Evolutionary conservation across 192 early-diverging fungal genomes (phyloP), one percentile per base, ranked within the genome.

Genomic region (Dispira parvispora): DNA sequence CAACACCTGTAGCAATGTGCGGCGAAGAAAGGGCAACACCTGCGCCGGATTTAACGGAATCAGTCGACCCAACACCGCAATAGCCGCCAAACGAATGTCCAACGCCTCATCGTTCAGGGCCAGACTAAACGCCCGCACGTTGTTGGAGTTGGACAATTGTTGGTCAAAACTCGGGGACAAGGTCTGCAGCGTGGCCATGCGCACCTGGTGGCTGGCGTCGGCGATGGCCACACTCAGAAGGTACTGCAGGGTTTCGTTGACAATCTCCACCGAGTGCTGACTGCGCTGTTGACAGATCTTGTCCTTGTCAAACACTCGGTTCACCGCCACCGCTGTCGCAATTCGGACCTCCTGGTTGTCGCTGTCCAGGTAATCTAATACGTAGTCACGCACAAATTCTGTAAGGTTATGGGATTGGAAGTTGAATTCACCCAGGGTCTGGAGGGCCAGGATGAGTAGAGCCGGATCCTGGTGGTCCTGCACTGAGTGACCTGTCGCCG

Each of bases 21-120:
- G 88, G 32, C 90, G 78, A 25, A 98, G 73, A 0, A 85, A 88
- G 8, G 95, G 91, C 79, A 95, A 82, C 13, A 94, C 86, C 64
- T 92, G 92, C 1, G 91, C 93, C 11, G 94, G 94, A 68, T 96
- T 98, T 62, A 84, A 82, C 11, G 82, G 70, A 2, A 87, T 82
- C 18, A 98, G 72, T 20, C 93, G 78, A 9, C 94, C 94, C 61
- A 98, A 89, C 46, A 94, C 86, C 0, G 78, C 64, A 43, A 98
- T 84, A 0, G 89, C 85, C 8, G 83, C 78, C 62, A 92, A 84
- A 12, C 90, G 80, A 50, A 94, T 88, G 8, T 82, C 80, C 75
- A 96, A 94, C 0, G 86, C 77, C 67, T 94, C 93, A 65, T 98
- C 94, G 60, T 94, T 94, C 60, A 92, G 63, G 0, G 92, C 86